Conservation (phyloP, 345 rosid species). For the Leavenworthia alabamica region DNA sequence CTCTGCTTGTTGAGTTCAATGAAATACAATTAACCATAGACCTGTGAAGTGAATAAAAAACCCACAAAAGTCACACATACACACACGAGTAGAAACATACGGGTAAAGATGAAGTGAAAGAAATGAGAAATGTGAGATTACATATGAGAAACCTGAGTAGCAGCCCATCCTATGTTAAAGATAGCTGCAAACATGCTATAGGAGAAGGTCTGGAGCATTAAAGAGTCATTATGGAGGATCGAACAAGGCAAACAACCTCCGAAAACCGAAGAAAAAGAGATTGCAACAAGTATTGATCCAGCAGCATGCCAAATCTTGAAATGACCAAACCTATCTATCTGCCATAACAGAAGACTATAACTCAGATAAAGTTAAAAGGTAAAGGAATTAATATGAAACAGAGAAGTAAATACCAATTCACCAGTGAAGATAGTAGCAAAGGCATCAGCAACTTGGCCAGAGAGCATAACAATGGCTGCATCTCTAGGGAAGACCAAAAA, state of each 20-base stretch:
- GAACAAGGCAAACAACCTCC: constrained; percentile 85
- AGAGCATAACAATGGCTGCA: constrained; percentile 85
- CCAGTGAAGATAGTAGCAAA: constrained; percentile 72
- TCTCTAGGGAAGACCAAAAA: constrained; percentile 39
- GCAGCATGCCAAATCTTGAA: constrained; percentile 95
- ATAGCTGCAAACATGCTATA: constrained; percentile 82
- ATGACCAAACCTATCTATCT: constrained; percentile 98
- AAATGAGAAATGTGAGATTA: constrained; percentile 28
- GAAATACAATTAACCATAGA: constrained; percentile 93
- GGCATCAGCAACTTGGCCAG: constrained; percentile 92
- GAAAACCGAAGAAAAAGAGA: constrained; percentile 92
- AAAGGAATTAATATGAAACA: neutral
- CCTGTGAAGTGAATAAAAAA: constrained; percentile 35
- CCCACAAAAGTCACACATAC: neutral
- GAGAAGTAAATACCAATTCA: constrained; percentile 55
- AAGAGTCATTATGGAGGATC: constrained; percentile 42
- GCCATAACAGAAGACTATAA: constrained; percentile 15
- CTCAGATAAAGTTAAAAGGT: neutral
- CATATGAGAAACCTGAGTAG: constrained; percentile 98
- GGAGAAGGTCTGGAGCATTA: constrained; percentile 55
- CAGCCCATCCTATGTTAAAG: constrained; percentile 96
- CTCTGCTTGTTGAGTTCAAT: constrained; percentile 78
- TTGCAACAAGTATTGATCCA: constrained; percentile 81
- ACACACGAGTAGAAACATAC: neutral
- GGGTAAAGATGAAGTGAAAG: neutral